Evolutionary conservation across 768 basidiomycete genomes (phyloP).

Genomic region (Russula griseocarnosa): DNA sequence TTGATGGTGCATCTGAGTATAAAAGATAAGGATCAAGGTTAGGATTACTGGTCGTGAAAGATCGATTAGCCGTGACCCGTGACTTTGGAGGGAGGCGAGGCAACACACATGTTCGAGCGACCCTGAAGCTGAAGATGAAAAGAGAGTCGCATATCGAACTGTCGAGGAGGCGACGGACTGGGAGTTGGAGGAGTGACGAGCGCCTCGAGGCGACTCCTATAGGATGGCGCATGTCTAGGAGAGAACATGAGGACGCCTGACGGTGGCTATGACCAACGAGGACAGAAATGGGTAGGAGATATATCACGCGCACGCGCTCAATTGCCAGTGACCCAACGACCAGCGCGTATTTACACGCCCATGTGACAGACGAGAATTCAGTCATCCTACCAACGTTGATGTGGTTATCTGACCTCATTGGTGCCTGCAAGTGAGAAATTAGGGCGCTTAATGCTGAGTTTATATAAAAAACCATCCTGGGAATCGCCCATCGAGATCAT

Average conservation of each 20-base stretch:
- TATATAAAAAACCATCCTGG: conserved; percentile 5
- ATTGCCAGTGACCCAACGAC: conserved; percentile 11
- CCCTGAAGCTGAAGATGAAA: background rate
- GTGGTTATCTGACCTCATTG: conserved; percentile 26
- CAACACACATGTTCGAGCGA: background rate
- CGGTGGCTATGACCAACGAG: conserved; percentile 17
- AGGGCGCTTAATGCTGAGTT: background rate
- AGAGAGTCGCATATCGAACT: background rate
- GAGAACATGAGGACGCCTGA: conserved; percentile 25
- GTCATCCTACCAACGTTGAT: conserved; percentile 6
- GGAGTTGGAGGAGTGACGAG: background rate
- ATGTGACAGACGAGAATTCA: conserved; percentile 12
- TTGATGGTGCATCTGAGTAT: conserved; percentile 17
- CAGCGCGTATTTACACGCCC: conserved; percentile 14
- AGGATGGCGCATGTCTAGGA: conserved; percentile 2
- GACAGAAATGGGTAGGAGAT: background rate
- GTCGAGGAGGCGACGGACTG: conserved; percentile 9
- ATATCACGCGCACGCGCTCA: conserved; percentile 15
- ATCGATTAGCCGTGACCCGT: conserved; percentile 17
- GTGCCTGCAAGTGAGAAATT: conserved; percentile 13
- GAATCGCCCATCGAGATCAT: conserved; percentile 18
- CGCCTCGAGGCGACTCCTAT: conserved; percentile 22
- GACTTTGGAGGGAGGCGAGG: background rate
- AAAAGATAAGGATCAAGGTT: conserved; percentile 25
- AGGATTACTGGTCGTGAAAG: background rate